These are phyloP conservation scores for Pseudomassariella vexata DNA, from an alignment of 2,329 filamentous ascomycete genomes.

Conservation along the genomic window DNA sequence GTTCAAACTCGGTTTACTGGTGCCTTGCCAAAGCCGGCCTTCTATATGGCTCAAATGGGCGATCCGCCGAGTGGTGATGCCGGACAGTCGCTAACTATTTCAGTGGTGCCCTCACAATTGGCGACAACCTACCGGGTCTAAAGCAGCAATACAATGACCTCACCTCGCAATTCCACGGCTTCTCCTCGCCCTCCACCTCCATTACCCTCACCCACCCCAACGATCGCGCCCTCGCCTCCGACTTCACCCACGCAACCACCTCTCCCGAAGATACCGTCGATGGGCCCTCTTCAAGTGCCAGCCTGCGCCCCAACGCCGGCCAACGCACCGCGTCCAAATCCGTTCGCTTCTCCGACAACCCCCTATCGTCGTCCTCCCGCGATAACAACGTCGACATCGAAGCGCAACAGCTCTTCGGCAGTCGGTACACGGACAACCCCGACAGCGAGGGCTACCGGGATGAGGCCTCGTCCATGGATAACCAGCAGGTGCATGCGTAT, in stretches of 20 bases:
- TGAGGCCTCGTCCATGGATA: slow-evolving; percentile 58
- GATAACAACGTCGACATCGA: slow-evolving; percentile 43
- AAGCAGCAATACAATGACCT: slow-evolving; percentile 72
- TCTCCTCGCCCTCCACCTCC: slow-evolving; percentile 43
- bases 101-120: slow-evolving; percentile 43
- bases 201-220: slow-evolving; percentile 56
- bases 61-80: too few species aligned
- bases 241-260: slow-evolving; percentile 59
- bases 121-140: slow-evolving; percentile 62
- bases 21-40: too few species aligned
- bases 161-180: slow-evolving; percentile 72
- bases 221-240: slow-evolving; percentile 52
- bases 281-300: slow-evolving; percentile 17
- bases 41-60: too few species aligned
- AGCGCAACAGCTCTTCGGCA: slow-evolving; percentile 39
- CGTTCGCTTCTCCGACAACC: slow-evolving; percentile 80
- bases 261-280: slow-evolving; percentile 38
- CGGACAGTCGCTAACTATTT: slow-evolving; percentile 18
- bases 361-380: slow-evolving; percentile 22
- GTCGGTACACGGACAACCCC: slow-evolving; percentile 67
- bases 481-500: slow-evolving; percentile 81
- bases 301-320: slow-evolving; percentile 25
- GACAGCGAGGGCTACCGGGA: slow-evolving; percentile 53
- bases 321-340: slow-evolving; percentile 51
- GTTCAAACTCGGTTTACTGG: too few species aligned